Evolutionary conservation across 257 asterid genomes (phyloP).

Genomic region (Solanum ahanhuiri): DNA sequence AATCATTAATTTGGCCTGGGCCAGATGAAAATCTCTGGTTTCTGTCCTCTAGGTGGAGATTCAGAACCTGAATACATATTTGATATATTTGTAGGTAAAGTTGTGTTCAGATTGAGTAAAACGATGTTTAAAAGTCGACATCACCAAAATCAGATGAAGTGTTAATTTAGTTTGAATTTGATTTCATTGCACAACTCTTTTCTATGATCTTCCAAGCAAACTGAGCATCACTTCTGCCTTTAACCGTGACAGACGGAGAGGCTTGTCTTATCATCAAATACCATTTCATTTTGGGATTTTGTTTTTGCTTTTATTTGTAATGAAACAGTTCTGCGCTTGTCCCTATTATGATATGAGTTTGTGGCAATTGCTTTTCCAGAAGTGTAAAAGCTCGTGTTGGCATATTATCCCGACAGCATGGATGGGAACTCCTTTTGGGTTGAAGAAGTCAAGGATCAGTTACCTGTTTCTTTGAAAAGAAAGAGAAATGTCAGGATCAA

Average conservation of each 20-base stretch:
- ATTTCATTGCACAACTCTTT: neutral
- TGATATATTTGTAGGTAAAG: neutral
- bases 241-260: neutral
- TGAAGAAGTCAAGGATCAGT: conserved; percentile 33
- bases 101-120: neutral
- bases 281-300: neutral
- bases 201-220: neutral
- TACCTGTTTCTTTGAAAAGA: conserved; percentile 33
- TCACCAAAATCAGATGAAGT: neutral
- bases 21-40: neutral
- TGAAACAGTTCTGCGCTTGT: neutral
- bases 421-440: conserved; percentile 50
- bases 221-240: neutral
- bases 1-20: neutral
- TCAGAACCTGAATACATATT: neutral
- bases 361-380: neutral
- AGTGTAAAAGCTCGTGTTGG: neutral
- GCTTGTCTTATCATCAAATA: neutral
- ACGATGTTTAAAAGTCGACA: neutral
- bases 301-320: neutral
- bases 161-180: neutral
- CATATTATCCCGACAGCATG: conserved; percentile 22
- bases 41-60: neutral
- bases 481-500: conserved; percentile 44
- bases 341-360: neutral